Base-by-base conservation (phyloP, 2,329 filamentous ascomycete species). In the Karstenula rhodostoma region DNA sequence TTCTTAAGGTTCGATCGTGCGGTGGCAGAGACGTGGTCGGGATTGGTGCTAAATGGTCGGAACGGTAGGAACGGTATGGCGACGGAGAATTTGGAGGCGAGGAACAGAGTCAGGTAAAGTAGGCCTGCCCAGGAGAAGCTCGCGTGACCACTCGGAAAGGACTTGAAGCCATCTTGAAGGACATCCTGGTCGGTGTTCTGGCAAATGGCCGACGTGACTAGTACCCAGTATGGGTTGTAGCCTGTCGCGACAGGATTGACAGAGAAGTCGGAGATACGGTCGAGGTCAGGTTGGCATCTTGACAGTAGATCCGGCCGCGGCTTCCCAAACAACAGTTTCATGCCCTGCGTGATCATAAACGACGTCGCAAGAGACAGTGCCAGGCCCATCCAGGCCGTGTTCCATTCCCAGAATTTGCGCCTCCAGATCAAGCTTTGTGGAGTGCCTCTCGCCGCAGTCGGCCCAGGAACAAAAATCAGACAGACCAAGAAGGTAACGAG, bases 371-470 rank as follows among this genome's bases (percentile, higher is more conserved):
- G 81, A 2, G 91, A 87, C 19, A 97, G 82, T 0, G 84, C 91
- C 2, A 97, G 84, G 0, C 94, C 94, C 70, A 97, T 87, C 87
- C 90, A 92, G 60, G 92, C 93, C 2, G 88, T 88, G 74, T 97
- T 93, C 76, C 92, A 88, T 77, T 97, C 94, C 93, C 94, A 97
- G 1, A 97, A 77, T 79, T 95, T 97, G 66, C 92, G 86, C 73
- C 86, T 87, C 89, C 92, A 93, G 47, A 94, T 83, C 56, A 92
- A 79, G 4, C 84, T 77, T 64, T 84, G 84, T 1, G 91, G 87
- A 0, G 89, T 89, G 22, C 85, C 83, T 44, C 82, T 82, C 17
- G 86, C 85, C 0, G 90, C 88, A 1, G 88, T 89, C 6, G 86
- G 84, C 3, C 91, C 92, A 1, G 93, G 93, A 0, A 95, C 87